Evolutionary conservation across 164 flowering plant genomes (phyloP).

Genomic region (Nymphaea thermarum): DNA sequence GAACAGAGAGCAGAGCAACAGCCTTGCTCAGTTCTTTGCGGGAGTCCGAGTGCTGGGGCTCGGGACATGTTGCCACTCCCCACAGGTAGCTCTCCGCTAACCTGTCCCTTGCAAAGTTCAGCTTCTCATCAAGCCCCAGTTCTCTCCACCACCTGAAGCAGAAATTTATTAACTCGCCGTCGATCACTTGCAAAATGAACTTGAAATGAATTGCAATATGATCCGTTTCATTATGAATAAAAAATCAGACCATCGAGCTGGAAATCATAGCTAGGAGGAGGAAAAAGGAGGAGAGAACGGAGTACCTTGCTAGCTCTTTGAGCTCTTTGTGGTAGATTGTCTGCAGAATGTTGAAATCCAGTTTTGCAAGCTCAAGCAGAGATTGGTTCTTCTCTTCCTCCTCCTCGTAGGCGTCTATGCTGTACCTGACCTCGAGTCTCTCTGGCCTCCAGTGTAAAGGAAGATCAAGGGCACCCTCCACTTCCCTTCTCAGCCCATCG

Average conservation of each 20-base stretch:
- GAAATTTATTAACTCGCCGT: not conserved
- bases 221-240: not conserved
- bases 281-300: not conserved
- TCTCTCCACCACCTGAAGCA: conserved; percentile 50
- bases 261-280: not conserved
- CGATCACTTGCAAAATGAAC: conserved; percentile 6
- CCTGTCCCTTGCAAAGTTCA: conserved; percentile 39
- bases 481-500: conserved; percentile 8
- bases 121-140: conserved; percentile 23
- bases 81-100: conserved; percentile 38
- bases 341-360: conserved; percentile 24
- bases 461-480: conserved; percentile 15
- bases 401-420: conserved; percentile 6
- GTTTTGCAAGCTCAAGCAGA: conserved; percentile 21
- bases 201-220: not conserved
- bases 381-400: conserved; percentile 1
- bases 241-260: not conserved
- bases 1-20: conserved; percentile 32
- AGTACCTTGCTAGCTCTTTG: conserved; percentile 23
- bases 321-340: conserved; percentile 29
- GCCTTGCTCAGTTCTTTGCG: conserved; percentile 40
- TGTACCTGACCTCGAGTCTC: conserved; percentile 17
- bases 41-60: conserved; percentile 24
- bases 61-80: conserved; percentile 23
- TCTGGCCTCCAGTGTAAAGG: conserved; percentile 37